phyloP scores from a whole-genome alignment of 2,329 filamentous ascomycete species.

The Claviceps africana region DNA sequence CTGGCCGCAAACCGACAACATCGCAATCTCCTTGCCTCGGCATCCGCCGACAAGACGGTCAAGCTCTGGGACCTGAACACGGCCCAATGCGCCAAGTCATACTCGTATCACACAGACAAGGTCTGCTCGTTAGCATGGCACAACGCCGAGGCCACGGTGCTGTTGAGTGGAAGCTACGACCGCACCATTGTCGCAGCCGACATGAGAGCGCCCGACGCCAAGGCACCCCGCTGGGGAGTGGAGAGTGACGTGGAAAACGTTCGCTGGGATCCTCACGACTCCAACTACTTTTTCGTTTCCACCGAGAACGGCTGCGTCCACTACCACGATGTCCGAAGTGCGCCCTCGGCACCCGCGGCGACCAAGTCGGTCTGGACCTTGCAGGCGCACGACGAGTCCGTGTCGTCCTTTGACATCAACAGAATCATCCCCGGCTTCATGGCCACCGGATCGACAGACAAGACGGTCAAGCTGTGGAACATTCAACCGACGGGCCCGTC shows the following conservation, averaged over 20 bases:
- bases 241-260: slow-evolving; percentile 92
- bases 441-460: slow-evolving; percentile 86
- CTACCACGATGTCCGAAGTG: slow-evolving; percentile 74
- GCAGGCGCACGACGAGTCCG: slow-evolving; percentile 84
- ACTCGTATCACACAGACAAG: slow-evolving; percentile 92
- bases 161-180: slow-evolving; percentile 91
- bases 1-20: slow-evolving; percentile 87
- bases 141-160: slow-evolving; percentile 67
- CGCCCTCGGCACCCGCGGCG: slow-evolving; percentile 55
- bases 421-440: slow-evolving; percentile 79
- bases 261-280: slow-evolving; percentile 82
- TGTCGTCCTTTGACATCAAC: slow-evolving; percentile 91
- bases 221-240: slow-evolving; percentile 75
- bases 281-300: slow-evolving; percentile 88
- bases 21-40: slow-evolving; percentile 84
- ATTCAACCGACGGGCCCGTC: slow-evolving; percentile 65
- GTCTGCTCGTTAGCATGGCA: slow-evolving; percentile 96
- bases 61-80: slow-evolving; percentile 97
- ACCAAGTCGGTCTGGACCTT: slow-evolving; percentile 87
- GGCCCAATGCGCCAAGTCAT: slow-evolving; percentile 85
- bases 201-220: slow-evolving; percentile 81
- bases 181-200: slow-evolving; percentile 87
- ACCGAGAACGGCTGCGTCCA: slow-evolving; percentile 87
- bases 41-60: slow-evolving; percentile 90
- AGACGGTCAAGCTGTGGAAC: slow-evolving; percentile 95